phyloP scores from a whole-genome alignment of 78 protist species.

The Dictyostelium purpureum region DNA sequence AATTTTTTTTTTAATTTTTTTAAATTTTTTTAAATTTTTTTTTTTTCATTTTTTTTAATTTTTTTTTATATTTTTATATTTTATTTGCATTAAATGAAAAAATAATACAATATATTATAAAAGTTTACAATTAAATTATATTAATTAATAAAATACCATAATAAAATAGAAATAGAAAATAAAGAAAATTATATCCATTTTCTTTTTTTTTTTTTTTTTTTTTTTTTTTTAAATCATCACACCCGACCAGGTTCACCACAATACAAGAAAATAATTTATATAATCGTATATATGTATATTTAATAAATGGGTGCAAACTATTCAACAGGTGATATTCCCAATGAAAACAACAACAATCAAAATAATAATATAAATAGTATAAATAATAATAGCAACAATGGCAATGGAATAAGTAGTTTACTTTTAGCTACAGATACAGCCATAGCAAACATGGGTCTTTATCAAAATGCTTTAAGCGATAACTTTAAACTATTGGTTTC shows the following conservation, averaged over 20 bases:
- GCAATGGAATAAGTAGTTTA: neutral
- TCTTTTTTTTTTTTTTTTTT: no score
- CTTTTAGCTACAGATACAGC: constrained; percentile 14
- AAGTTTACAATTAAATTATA: neutral
- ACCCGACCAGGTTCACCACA: no score
- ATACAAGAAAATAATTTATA: no score
- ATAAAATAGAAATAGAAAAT: no score
- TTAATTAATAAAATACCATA: no score
- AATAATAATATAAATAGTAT: neutral
- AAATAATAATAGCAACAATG: neutral
- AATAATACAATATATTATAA: no score
- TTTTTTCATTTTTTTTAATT: neutral
- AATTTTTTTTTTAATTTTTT: no score
- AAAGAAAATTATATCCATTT: no score
- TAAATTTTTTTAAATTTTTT: no score
- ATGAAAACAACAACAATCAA: neutral
- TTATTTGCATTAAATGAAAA: neutral
- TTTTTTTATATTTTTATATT: neutral
- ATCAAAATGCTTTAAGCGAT: neutral
- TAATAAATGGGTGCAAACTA: neutral
- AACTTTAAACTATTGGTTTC: constrained; percentile 37
- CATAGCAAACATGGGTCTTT: constrained; percentile 10
- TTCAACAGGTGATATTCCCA: neutral
- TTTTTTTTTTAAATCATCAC: no score
- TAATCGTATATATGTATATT: neutral